phyloP scores from a whole-genome alignment of 306 rosid species.

The Lathyrus oleraceus region DNA sequence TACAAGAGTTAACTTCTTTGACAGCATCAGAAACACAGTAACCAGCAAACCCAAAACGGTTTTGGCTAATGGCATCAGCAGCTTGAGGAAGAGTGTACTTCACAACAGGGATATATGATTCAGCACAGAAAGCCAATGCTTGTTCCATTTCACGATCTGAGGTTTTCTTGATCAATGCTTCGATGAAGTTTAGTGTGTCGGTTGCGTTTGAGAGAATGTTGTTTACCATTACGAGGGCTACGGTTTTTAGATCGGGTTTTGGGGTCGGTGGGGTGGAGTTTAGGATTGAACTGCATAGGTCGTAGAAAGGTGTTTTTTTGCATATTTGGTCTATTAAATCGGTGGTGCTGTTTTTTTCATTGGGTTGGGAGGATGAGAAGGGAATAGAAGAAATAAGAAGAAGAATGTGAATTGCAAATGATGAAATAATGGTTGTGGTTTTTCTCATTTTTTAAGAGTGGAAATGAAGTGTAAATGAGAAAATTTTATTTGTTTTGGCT shows the following conservation, averaged over 20 bases:
- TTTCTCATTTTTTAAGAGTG: constrained; percentile 33
- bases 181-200: constrained; percentile 45
- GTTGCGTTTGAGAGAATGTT: constrained; percentile 41
- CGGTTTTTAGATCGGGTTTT: constrained; percentile 40
- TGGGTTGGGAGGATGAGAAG: constrained; percentile 28
- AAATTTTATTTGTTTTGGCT: neutral
- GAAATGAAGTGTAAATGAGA: neutral
- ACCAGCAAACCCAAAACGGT: constrained; percentile 60
- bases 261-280: constrained; percentile 43
- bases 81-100: constrained; percentile 74
- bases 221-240: constrained; percentile 41
- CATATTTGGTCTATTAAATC: constrained; percentile 42
- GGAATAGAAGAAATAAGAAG: constrained; percentile 16
- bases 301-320: constrained; percentile 50
- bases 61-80: constrained; percentile 50
- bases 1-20: constrained; percentile 54
- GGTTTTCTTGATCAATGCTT: constrained; percentile 37
- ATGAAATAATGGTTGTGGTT: neutral
- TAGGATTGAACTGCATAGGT: constrained; percentile 46
- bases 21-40: constrained; percentile 60
- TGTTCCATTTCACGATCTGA: constrained; percentile 45
- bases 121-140: constrained; percentile 72
- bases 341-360: neutral
- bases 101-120: constrained; percentile 68
- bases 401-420: constrained; percentile 24